A percentile compares a stretch with the other conserved stretches of the same genome.
Conservation (phyloP, 2,329 filamentous ascomycete species). For the Orbilia blumenaviensis region DNA sequence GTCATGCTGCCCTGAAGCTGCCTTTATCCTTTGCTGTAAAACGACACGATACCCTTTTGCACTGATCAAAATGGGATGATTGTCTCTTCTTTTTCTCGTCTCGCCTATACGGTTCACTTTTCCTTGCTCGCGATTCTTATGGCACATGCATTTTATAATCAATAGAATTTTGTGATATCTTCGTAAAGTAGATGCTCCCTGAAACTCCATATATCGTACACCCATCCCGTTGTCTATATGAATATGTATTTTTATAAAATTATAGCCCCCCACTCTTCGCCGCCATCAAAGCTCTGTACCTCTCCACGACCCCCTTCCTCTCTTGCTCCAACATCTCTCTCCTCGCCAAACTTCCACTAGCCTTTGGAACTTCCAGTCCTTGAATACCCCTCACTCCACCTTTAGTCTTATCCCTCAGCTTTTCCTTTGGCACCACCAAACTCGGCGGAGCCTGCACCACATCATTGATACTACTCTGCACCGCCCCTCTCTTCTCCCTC, state of each 20-base stretch:
- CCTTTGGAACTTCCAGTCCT: conserved; percentile 74
- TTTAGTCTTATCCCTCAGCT: conserved; percentile 67
- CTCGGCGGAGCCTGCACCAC: conserved; percentile 80
- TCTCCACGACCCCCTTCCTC: conserved; percentile 75
- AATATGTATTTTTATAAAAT: background rate
- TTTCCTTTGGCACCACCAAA: conserved; percentile 73
- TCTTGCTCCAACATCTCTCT: conserved; percentile 77
- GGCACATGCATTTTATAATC: background rate
- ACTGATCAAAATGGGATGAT: conserved; percentile 33
- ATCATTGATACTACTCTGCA: conserved; percentile 63
- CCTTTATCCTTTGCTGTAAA: background rate
- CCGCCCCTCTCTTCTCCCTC: conserved; percentile 72
- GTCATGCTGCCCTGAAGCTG: too few relatives aligned
- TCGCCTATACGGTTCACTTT: background rate
- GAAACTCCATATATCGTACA: background rate
- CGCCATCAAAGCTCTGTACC: conserved; percentile 76
- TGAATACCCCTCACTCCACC: conserved; percentile 65
- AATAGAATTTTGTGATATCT: background rate
- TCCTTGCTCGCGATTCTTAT: background rate
- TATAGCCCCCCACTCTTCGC: conserved; percentile 61
- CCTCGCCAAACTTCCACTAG: conserved; percentile 74
- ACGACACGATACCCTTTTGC: conserved; percentile 39
- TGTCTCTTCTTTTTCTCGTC: conserved; percentile 19
- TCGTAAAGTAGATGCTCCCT: background rate
- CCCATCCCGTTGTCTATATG: background rate